A percentile compares a stretch with the other conserved stretches of the same genome.
These are phyloP conservation scores for Ocimum tenuiflorum DNA, from an alignment of 257 asterid species.

Conservation along the genomic window DNA sequence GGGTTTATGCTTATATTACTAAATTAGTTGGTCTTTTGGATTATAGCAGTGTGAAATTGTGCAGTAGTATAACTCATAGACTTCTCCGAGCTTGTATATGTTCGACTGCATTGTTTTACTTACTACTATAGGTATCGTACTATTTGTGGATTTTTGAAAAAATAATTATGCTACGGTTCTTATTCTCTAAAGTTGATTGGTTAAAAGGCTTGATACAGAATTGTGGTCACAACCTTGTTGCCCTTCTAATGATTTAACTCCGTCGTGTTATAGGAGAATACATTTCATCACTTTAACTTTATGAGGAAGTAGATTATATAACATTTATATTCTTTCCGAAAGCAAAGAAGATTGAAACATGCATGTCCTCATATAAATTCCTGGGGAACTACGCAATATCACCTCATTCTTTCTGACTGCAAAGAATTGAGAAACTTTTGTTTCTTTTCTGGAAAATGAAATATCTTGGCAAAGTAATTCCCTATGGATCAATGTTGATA, in stretches of 20 bases:
- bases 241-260: too few relatives aligned
- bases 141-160: too few relatives aligned
- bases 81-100: not conserved
- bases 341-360: not conserved
- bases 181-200: too few relatives aligned
- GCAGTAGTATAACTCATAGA: not conserved
- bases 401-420: not conserved
- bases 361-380: not conserved
- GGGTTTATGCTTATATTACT: not conserved
- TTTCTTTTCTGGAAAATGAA: not conserved
- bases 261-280: not conserved
- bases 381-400: not conserved
- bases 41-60: not conserved
- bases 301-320: not conserved
- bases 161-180: too few relatives aligned
- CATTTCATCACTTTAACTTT: not conserved
- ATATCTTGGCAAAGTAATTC: not conserved
- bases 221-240: too few relatives aligned
- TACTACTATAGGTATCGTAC: too few relatives aligned
- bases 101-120: not conserved
- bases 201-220: too few relatives aligned
- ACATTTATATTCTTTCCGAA: not conserved
- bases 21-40: not conserved
- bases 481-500: not conserved
- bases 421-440: not conserved